phyloP scores from a whole-genome alignment of 371 early-diverging fungal species.

The Haplosporangium sp. region DNA sequence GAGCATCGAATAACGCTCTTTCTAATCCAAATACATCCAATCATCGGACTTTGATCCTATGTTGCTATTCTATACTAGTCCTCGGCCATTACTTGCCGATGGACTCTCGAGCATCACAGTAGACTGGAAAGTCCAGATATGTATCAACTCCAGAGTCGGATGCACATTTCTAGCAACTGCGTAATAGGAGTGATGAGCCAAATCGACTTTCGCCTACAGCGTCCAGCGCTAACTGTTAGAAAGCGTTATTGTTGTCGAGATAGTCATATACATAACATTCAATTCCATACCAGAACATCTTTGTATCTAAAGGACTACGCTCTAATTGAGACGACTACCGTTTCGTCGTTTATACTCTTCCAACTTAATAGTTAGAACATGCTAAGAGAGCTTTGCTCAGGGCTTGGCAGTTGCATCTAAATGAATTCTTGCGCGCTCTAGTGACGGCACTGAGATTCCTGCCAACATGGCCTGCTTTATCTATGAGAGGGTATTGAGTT shows the following conservation, averaged over 20 bases:
- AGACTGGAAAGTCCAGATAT: slow-evolving; percentile 8
- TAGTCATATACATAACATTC: neutral
- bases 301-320: no score
- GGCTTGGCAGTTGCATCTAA: slow-evolving; percentile 35
- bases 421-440: slow-evolving; percentile 5
- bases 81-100: slow-evolving; percentile 2
- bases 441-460: no score
- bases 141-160: slow-evolving; percentile 13
- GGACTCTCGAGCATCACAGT: slow-evolving; percentile 18
- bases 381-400: slow-evolving; percentile 32
- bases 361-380: slow-evolving; percentile 6
- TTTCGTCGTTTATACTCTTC: neutral
- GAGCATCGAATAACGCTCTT: no score
- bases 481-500: slow-evolving; percentile 24
- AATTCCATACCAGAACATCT: neutral
- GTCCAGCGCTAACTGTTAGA: neutral
- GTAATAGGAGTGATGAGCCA: neutral
- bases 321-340: no score
- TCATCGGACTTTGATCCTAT: neutral
- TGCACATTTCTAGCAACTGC: slow-evolving; percentile 15
- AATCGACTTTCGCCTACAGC: neutral
- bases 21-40: neutral
- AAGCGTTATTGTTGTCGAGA: slow-evolving; percentile 13
- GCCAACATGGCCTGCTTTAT: neutral
- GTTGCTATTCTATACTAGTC: neutral